Evolutionary conservation across 192 early-diverging fungal species (phyloP).

Genomic region (Geranomyces variabilis): DNA sequence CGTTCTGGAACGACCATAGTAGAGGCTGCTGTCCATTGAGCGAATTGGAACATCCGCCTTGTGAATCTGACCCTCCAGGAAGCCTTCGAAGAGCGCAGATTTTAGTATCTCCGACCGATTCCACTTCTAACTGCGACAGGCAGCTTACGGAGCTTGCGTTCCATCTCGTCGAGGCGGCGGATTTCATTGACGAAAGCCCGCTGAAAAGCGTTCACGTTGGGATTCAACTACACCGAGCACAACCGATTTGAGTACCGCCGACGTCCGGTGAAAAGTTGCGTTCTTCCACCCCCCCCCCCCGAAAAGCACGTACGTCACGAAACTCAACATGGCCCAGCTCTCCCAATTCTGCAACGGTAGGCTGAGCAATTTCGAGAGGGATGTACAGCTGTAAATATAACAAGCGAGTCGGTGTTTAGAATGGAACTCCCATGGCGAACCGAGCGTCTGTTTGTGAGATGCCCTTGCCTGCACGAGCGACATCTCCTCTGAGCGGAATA

Average conservation of each 20-base stretch:
- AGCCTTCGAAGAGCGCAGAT: slow-evolving; percentile 58
- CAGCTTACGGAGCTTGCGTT: slow-evolving; percentile 83
- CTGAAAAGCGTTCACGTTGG: slow-evolving; percentile 94
- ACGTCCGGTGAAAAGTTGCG: too few relatives aligned
- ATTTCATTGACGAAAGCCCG: slow-evolving; percentile 94
- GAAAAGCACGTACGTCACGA: slow-evolving; percentile 73
- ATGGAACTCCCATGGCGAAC: too few relatives aligned
- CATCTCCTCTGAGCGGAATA: slow-evolving; percentile 96
- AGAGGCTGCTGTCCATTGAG: slow-evolving; percentile 50
- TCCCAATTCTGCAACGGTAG: slow-evolving; percentile 90
- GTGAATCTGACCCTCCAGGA: slow-evolving; percentile 78
- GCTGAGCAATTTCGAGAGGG: slow-evolving; percentile 89
- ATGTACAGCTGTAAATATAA: slow-evolving; percentile 84
- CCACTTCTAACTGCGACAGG: neutral
- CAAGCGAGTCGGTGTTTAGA: too few relatives aligned
- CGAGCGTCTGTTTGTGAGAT: too few relatives aligned
- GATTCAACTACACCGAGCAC: slow-evolving; percentile 80
- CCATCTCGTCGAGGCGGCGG: slow-evolving; percentile 95
- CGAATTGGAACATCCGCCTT: slow-evolving; percentile 70
- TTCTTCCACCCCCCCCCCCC: too few relatives aligned
- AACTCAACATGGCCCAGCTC: slow-evolving; percentile 95
- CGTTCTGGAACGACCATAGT: slow-evolving; percentile 66
- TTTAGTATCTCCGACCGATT: neutral
- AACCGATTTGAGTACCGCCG: neutral
- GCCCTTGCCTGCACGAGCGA: slow-evolving; percentile 78